A percentile compares a stretch with the other conserved stretches of the same genome.
Evolutionary conservation across 139 green algal species (phyloP).

Genomic region (Eudorina sp.): DNA sequence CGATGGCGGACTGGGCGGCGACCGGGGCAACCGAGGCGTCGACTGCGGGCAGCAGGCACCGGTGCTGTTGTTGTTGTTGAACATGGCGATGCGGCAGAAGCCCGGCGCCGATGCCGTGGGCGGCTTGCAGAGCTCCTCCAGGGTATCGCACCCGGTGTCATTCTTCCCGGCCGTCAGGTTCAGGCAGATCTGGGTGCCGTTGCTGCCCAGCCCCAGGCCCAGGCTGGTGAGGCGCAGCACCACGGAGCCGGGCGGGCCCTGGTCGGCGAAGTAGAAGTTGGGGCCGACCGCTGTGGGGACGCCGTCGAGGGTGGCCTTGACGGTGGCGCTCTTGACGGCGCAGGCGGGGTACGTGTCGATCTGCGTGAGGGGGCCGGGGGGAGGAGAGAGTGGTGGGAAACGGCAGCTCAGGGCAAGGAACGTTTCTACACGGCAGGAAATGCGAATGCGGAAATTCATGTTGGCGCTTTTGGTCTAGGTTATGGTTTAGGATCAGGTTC

Average conservation of each 20-base stretch:
- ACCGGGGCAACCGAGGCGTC: not conserved
- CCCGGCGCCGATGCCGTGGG: no score
- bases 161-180: not conserved
- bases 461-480: no score
- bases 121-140: not conserved
- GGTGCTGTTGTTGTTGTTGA: not conserved
- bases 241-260: no score
- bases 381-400: no score
- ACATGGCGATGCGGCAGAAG: not conserved
- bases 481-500: no score
- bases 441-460: no score
- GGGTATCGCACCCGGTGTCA: not conserved
- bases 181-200: not conserved
- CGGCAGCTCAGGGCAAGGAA: no score
- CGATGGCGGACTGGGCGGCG: no score
- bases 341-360: not conserved
- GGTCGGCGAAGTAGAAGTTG: not conserved
- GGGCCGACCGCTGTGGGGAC: not conserved
- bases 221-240: not conserved
- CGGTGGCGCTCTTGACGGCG: not conserved
- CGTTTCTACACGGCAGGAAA: no score
- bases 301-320: not conserved
- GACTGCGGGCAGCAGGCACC: not conserved
- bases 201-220: not conserved
- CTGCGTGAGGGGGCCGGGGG: not conserved